Percentiles rank a stretch among this genome's conserved stretches.
Conservation (phyloP, 2,329 filamentous ascomycete genomes). For the Bipolaris zeicola region DNA sequence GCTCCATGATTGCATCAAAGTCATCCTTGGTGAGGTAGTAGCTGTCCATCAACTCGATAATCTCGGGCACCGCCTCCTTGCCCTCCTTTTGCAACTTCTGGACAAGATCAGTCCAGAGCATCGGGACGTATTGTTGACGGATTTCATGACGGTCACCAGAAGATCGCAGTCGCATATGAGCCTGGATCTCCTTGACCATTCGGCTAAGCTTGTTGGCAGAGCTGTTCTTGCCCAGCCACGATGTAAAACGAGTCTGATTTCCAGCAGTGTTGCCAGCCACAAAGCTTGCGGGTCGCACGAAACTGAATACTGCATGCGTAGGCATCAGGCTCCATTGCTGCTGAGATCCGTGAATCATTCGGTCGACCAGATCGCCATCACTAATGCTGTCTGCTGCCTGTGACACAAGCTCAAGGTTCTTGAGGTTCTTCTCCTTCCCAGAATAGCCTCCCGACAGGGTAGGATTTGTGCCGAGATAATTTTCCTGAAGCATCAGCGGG, state of each 20-base stretch:
- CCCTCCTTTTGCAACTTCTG: constrained; percentile 76
- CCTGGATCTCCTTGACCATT: constrained; percentile 90
- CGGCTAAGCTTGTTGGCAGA: constrained; percentile 75
- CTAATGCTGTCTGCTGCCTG: constrained; percentile 94
- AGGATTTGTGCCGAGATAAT: constrained; percentile 87
- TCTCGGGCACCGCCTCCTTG: constrained; percentile 77
- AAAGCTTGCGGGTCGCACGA: constrained; percentile 88
- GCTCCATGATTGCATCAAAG: constrained; percentile 88
- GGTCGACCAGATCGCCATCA: constrained; percentile 92
- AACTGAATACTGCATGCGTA: constrained; percentile 92
- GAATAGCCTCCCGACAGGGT: constrained; percentile 65
- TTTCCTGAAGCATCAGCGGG: constrained; percentile 97
- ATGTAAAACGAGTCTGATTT: constrained; percentile 75
- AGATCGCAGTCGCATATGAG: constrained; percentile 90
- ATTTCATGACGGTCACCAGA: constrained; percentile 93
- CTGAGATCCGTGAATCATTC: constrained; percentile 97
- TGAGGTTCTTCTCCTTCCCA: constrained; percentile 74
- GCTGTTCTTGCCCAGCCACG: constrained; percentile 95
- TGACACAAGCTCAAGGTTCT: constrained; percentile 83
- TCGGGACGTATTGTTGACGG: constrained; percentile 89
- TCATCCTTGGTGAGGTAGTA: constrained; percentile 96
- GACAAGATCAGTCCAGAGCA: constrained; percentile 82
- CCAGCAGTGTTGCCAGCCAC: constrained; percentile 74
- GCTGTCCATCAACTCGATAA: constrained; percentile 95
- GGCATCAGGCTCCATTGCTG: constrained; percentile 99